A percentile compares a stretch with the other conserved stretches of the same genome.
Evolutionary conservation across 768 basidiomycete species (phyloP).

Genomic region (Leucosporidium yakuticum): DNA sequence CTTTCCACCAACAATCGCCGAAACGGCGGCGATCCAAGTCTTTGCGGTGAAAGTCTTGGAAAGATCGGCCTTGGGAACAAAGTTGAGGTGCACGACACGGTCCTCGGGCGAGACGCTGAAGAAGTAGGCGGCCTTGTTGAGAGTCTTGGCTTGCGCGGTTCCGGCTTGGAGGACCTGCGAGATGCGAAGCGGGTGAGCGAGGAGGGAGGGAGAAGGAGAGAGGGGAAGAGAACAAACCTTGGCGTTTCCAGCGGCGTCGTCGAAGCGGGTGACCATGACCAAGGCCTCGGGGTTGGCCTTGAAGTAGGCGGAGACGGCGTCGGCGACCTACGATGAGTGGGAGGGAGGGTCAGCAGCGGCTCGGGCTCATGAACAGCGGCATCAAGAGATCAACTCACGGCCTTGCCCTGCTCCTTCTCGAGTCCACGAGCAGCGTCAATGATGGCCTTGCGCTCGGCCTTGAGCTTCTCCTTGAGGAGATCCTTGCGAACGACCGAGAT

Average conservation of each 20-base stretch:
- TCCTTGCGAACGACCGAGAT: conserved; percentile 81
- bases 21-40: conserved; percentile 74
- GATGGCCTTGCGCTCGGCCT: conserved; percentile 67
- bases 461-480: conserved; percentile 67
- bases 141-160: conserved; percentile 69
- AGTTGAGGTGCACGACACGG: conserved; percentile 84
- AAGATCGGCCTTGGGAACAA: conserved; percentile 60
- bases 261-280: conserved; percentile 64
- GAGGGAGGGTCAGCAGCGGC: background rate
- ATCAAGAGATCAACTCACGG: conserved; percentile 51
- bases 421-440: conserved; percentile 78
- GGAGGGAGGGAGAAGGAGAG: background rate
- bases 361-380: too few species aligned
- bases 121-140: conserved; percentile 78
- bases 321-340: conserved; percentile 54
- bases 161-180: conserved; percentile 62
- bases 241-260: conserved; percentile 67
- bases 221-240: conserved; percentile 54
- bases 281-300: conserved; percentile 63
- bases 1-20: conserved; percentile 82
- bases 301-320: conserved; percentile 66
- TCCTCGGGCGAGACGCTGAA: conserved; percentile 70
- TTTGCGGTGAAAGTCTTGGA: conserved; percentile 67
- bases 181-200: conserved; percentile 3
- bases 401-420: conserved; percentile 68